phyloP scores from a whole-genome alignment of 208 protist genomes.

The Balamuthia mandrillaris region DNA sequence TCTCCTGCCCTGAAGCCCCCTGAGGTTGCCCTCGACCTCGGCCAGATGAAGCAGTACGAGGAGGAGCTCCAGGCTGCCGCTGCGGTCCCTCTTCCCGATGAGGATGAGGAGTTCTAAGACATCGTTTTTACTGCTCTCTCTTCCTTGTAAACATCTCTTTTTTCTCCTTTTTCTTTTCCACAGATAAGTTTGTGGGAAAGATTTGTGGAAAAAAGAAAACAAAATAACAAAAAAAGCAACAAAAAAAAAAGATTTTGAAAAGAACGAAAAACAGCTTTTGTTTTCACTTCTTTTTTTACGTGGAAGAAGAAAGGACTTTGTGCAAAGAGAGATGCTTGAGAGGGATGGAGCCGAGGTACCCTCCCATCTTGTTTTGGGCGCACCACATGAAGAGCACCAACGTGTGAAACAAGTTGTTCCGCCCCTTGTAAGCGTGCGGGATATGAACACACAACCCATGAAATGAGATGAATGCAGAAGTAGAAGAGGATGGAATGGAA shows the following conservation, averaged over 20 bases:
- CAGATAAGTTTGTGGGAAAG: neutral
- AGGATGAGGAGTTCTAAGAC: slow-evolving; percentile 73
- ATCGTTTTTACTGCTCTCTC: neutral
- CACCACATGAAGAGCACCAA: neutral
- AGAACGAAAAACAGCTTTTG: neutral
- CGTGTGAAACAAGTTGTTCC: slow-evolving; percentile 23
- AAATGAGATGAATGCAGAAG: too few species aligned
- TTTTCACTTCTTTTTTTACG: neutral
- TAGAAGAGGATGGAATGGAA: too few species aligned
- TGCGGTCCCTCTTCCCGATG: slow-evolving; percentile 85
- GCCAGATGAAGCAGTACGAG: slow-evolving; percentile 74
- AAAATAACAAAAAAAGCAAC: neutral
- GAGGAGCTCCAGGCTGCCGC: slow-evolving; percentile 81
- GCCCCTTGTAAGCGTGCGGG: too few species aligned
- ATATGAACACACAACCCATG: too few species aligned
- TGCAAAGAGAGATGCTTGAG: neutral
- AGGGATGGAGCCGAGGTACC: neutral
- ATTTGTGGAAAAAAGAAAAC: neutral
- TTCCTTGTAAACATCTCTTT: neutral
- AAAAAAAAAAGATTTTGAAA: neutral
- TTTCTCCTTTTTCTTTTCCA: neutral
- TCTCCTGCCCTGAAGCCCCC: slow-evolving; percentile 70
- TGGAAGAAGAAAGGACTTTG: neutral
- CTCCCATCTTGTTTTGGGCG: neutral
- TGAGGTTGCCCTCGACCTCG: slow-evolving; percentile 67